Evolutionary conservation across 306 rosid genomes (phyloP), one percentile per base, ranked within the genome.

Genomic region (Quercus bicolor): DNA sequence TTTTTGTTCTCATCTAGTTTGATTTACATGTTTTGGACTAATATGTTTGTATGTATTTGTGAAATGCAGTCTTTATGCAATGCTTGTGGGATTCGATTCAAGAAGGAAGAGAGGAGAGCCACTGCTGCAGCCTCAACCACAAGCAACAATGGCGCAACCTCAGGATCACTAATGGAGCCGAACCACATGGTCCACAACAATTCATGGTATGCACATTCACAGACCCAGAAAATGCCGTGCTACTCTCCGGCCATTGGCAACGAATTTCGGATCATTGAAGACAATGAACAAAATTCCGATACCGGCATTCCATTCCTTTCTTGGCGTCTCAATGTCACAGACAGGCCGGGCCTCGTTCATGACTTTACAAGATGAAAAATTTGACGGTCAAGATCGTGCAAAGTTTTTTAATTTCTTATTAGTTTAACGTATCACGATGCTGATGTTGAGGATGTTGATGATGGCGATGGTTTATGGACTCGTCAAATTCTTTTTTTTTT

Each of bases 41-140:
- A 12, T 56, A 2, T 20, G 13, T 52, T 31, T 55, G 21, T 11
- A 62, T 52, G 2, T 48, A 4, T 65, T 19, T 51, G 5, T 75
- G 78, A 26, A 68, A 53, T 86, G 70, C 88, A 96, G 99, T 96
- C 99, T 0, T 90, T 96, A 2, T 96, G 99, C 85, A 93, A 96
- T 89, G 99, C 99, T 10, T 96, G 99, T 84, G 99, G 99, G 77
- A 96, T 96, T 34, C 86, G 99, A 74, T 96, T 89, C 92, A 96
- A 96, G 86, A 96, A 96, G 76, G 97, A 93, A 81, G 99, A 96
- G 77, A 84, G 99, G 78, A 78, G 97, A 75, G 97, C 97, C 1
- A 85, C 85, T 4, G 94, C 94, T 0, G 89, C 91, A 0, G 87
- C 90, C 0, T 88, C 94, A 2, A 75, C 86, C 4, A 28, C 89